A percentile compares a stretch with the other conserved stretches of the same genome.
Conservation (phyloP, 2,329 filamentous ascomycete species). For the Gremmenia infestans region DNA sequence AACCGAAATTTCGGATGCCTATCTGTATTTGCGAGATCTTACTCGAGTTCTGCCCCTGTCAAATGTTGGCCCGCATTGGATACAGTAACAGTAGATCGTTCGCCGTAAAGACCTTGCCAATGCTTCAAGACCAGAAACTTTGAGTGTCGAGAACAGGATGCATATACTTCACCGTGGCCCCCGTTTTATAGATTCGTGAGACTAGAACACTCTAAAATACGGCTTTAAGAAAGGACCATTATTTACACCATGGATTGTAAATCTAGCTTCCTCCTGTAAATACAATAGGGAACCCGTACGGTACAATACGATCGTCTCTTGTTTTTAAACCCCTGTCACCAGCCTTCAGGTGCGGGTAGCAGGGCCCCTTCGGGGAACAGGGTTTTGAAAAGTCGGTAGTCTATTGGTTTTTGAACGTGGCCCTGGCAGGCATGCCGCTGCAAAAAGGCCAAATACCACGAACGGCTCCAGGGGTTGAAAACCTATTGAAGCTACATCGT, state of each 20-base stretch:
- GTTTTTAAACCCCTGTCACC: neutral
- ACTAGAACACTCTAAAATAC: neutral
- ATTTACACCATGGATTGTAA: neutral
- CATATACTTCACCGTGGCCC: no score
- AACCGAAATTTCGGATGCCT: no score
- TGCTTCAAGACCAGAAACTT: no score
- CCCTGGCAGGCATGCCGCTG: neutral
- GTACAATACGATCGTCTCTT: neutral
- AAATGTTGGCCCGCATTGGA: no score
- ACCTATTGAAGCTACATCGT: neutral
- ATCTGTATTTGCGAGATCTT: no score
- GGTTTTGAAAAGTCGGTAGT: neutral
- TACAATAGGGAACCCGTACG: no score
- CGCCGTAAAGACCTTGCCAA: no score
- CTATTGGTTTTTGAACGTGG: neutral
- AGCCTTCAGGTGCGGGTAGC: neutral
- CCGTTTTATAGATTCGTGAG: neutral
- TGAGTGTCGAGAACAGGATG: no score
- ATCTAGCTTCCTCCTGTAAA: no score
- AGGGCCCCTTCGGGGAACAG: neutral
- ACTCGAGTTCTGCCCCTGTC: no score
- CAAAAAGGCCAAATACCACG: neutral
- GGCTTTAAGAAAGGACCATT: neutral
- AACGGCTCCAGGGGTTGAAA: neutral
- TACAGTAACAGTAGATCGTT: no score